Evolutionary conservation across 164 flowering plant species (phyloP).

Genomic region (Saururus chinensis): DNA sequence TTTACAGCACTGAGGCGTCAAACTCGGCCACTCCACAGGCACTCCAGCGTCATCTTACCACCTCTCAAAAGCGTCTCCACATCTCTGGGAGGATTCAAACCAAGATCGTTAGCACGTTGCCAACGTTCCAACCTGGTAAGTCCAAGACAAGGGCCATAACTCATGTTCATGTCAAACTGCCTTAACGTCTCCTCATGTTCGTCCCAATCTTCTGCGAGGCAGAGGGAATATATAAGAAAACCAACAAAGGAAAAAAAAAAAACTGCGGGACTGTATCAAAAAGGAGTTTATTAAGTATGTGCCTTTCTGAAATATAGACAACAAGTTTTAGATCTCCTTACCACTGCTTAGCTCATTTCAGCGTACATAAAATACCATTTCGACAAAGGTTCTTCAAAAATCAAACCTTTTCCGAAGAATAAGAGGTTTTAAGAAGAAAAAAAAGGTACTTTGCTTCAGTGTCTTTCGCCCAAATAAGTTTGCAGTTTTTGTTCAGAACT

Average conservation of each 20-base stretch:
- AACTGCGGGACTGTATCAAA: not conserved
- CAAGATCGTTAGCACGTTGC: constrained; percentile 62
- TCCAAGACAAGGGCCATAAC: constrained; percentile 83
- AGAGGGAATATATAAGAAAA: not conserved
- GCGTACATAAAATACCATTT: no score
- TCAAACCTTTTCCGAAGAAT: no score
- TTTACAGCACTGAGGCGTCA: constrained; percentile 4
- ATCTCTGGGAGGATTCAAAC: constrained; percentile 62
- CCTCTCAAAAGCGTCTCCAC: constrained; percentile 32
- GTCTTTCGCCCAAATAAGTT: no score
- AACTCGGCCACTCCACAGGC: constrained; percentile 74
- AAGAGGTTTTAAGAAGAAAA: no score
- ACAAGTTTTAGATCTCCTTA: no score
- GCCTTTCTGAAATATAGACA: no score
- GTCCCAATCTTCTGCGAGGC: constrained; percentile 28
- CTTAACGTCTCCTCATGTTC: constrained; percentile 47
- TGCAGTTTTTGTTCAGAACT: no score
- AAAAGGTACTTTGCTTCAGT: no score
- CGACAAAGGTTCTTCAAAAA: no score
- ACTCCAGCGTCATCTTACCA: constrained; percentile 26
- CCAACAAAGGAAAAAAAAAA: not conserved
- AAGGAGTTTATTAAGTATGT: no score
- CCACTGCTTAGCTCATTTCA: no score
- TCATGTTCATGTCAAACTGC: constrained; percentile 84
- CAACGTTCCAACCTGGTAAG: constrained; percentile 61